Conservation (phyloP, 2,329 filamentous ascomycete genomes). For the Waltergamsia citrina region DNA sequence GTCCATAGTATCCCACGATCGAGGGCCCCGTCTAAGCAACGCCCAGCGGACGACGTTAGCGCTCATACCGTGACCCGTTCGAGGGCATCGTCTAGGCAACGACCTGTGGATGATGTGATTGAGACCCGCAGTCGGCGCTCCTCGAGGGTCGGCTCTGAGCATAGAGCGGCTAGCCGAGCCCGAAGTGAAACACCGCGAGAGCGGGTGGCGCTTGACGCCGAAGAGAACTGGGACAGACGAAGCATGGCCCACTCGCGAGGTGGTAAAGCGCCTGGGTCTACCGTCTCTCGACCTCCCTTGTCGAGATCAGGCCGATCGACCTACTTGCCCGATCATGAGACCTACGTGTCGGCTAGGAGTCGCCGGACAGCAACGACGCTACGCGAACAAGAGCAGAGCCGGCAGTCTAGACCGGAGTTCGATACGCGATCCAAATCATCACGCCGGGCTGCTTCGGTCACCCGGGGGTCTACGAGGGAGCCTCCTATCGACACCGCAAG, state of each 20-base stretch:
- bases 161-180: conserved; percentile 21
- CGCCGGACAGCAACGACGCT: conserved; percentile 13
- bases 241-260: conserved; percentile 29
- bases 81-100: neutral
- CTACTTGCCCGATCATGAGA: conserved; percentile 24
- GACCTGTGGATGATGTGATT: conserved; percentile 21
- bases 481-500: neutral
- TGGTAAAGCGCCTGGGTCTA: conserved; percentile 16
- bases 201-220: conserved; percentile 26
- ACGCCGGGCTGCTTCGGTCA: too few species aligned
- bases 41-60: too few species aligned
- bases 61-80: too few species aligned
- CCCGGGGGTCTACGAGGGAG: too few species aligned
- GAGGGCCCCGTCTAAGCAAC: too few species aligned
- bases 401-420: too few species aligned
- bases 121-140: conserved; percentile 30
- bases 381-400: conserved; percentile 2
- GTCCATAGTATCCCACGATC: too few species aligned
- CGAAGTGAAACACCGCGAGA: conserved; percentile 28
- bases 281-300: conserved; percentile 3
- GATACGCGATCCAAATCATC: neutral
- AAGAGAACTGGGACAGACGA: conserved; percentile 26
- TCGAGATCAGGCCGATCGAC: conserved; percentile 11
- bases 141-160: conserved; percentile 18
- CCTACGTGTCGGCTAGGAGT: conserved; percentile 6